phyloP scores from a whole-genome alignment of 208 protist species.

The Crithidia sp. region DNA sequence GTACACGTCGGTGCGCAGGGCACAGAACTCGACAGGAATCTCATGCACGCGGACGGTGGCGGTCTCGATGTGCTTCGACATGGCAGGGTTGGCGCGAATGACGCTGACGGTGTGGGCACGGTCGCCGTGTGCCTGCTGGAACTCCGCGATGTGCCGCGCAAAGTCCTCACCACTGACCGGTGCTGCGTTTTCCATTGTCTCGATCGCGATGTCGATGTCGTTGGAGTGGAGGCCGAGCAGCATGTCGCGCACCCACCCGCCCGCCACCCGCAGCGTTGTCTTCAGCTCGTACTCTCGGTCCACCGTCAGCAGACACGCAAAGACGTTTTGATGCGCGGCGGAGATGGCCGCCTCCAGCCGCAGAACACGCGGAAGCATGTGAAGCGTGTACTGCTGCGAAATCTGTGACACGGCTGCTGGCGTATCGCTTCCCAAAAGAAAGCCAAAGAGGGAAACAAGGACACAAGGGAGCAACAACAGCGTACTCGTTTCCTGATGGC shows the following conservation, averaged over 20 bases:
- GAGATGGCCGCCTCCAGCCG: conserved; percentile 55
- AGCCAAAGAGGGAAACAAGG: too few relatives aligned
- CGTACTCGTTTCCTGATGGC: too few relatives aligned
- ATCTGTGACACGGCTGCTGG: too few relatives aligned
- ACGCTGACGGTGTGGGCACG: conserved; percentile 84
- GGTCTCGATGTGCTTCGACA: conserved; percentile 99
- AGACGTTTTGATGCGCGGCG: conserved; percentile 76
- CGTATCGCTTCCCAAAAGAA: too few relatives aligned
- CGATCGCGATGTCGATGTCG: conserved; percentile 99
- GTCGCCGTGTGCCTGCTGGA: conserved; percentile 56
- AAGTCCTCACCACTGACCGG: conserved; percentile 89
- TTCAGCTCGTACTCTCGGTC: conserved; percentile 61
- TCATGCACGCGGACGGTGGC: conserved; percentile 92
- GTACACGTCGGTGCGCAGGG: conserved; percentile 96
- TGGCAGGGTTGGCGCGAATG: conserved; percentile 95
- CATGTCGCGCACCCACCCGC: conserved; percentile 98
- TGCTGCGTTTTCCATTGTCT: conserved; percentile 44
- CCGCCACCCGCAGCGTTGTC: conserved; percentile 89
- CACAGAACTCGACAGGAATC: conserved; percentile 96
- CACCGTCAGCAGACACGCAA: conserved; percentile 81
- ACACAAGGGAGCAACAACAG: too few relatives aligned
- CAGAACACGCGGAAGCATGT: conserved; percentile 38
- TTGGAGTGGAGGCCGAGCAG: conserved; percentile 90
- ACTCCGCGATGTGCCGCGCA: conserved; percentile 82
- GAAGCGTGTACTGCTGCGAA: too few relatives aligned